Evolutionary conservation across 2,329 filamentous ascomycete species (phyloP).

Genomic region (Botryotinia calthae): DNA sequence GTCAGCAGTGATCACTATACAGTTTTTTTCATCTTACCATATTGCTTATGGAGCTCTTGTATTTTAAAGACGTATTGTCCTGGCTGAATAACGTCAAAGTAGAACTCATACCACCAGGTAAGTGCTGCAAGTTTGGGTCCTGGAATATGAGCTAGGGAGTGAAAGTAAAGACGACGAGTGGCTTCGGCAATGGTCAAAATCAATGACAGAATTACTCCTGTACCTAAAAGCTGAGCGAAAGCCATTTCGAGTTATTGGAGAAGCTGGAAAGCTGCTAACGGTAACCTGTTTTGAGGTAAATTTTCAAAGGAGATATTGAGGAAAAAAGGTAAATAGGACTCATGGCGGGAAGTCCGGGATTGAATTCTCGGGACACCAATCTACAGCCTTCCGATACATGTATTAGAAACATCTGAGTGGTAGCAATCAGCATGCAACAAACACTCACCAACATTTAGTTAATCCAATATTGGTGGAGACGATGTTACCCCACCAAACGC

Average conservation of each 20-base stretch:
- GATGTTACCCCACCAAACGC: too few relatives aligned
- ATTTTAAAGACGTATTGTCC: conserved; percentile 24
- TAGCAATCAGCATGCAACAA: too few relatives aligned
- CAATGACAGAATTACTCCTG: not conserved
- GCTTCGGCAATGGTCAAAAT: not conserved
- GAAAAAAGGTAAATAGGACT: too few relatives aligned
- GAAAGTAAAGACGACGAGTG: not conserved
- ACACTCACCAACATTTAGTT: too few relatives aligned
- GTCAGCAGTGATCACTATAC: not conserved
- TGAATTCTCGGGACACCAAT: too few relatives aligned
- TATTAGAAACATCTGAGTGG: too few relatives aligned
- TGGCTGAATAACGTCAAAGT: conserved; percentile 22
- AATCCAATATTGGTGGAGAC: too few relatives aligned
- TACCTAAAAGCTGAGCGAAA: not conserved
- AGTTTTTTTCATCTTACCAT: conserved; percentile 20
- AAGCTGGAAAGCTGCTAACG: not conserved
- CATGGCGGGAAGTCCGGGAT: too few relatives aligned
- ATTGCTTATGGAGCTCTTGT: conserved; percentile 26
- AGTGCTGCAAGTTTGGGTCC: conserved; percentile 30
- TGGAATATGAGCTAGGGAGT: conserved; percentile 22
- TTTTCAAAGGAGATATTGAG: not conserved
- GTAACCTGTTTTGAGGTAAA: not conserved
- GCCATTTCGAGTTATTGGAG: not conserved
- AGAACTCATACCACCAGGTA: conserved; percentile 29
- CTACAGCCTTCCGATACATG: too few relatives aligned